phyloP scores from a whole-genome alignment of 352 stramenopile genomes.

The Phytopythium boreale region DNA sequence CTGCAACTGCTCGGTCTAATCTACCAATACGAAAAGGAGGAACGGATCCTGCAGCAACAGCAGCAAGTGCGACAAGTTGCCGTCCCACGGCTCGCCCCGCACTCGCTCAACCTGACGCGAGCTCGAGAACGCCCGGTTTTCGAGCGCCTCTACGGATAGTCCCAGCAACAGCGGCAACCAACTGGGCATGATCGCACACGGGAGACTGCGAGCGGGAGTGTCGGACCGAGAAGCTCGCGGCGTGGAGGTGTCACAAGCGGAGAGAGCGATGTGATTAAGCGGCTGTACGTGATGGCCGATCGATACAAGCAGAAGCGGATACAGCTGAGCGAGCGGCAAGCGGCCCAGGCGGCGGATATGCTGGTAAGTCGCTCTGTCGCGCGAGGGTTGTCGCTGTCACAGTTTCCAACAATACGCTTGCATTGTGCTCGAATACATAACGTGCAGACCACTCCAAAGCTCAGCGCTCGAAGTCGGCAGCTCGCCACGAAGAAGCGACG shows the following conservation, averaged over 20 bases:
- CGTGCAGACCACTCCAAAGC: constrained; percentile 44
- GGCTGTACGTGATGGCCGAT: constrained; percentile 35
- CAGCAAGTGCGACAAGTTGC: constrained; percentile 9
- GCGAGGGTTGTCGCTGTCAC: neutral
- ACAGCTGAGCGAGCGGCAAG: constrained; percentile 26
- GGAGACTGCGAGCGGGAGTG: neutral
- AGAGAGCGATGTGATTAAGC: constrained; percentile 18
- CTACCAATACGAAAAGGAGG: constrained; percentile 67
- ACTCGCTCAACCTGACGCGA: constrained; percentile 44
- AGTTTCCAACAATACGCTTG: neutral
- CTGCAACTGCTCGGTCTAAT: constrained; percentile 66
- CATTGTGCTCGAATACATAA: neutral
- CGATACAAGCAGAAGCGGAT: constrained; percentile 43
- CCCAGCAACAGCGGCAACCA: constrained; percentile 13
- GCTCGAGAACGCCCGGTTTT: constrained; percentile 22
- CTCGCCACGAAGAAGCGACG: constrained; percentile 34
- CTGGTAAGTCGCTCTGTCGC: constrained; percentile 23
- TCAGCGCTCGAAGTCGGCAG: constrained; percentile 42
- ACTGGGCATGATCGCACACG: neutral
- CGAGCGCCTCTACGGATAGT: constrained; percentile 52
- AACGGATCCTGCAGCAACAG: constrained; percentile 25
- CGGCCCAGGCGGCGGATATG: constrained; percentile 23
- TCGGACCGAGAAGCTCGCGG: neutral
- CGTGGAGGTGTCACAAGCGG: neutral
- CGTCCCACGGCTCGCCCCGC: constrained; percentile 42